phyloP scores from a whole-genome alignment of 495 filamentous ascomycete genomes.

The Parachaetomium inaequale region DNA sequence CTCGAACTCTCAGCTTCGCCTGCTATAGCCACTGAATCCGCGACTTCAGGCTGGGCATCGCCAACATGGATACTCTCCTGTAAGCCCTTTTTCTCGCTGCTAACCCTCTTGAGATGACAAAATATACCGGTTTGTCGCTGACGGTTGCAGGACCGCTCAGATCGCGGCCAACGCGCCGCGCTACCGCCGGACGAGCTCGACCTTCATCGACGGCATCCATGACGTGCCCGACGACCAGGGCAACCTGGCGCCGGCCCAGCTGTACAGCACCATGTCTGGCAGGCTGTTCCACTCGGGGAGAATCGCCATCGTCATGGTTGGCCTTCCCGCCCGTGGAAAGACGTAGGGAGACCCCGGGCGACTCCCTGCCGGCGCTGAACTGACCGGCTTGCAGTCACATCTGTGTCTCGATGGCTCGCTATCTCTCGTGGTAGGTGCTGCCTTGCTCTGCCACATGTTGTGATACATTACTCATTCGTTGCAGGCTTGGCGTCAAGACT shows the following conservation, averaged over 20 bases:
- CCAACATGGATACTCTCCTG: conserved; percentile 74
- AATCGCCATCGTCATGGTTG: conserved; percentile 96
- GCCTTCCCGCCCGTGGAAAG: conserved; percentile 92
- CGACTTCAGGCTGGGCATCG: not conserved
- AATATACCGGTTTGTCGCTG: conserved; percentile 10
- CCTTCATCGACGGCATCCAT: conserved; percentile 96
- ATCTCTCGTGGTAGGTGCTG: conserved; percentile 77
- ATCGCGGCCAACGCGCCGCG: conserved; percentile 81
- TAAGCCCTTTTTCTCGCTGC: conserved; percentile 43
- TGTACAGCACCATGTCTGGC: conserved; percentile 97
- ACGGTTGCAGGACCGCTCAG: conserved; percentile 65
- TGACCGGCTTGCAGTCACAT: conserved; percentile 61
- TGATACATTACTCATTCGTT: conserved; percentile 23
- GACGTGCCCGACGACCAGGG: conserved; percentile 74
- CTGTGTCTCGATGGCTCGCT: conserved; percentile 89
- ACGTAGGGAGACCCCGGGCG: conserved; percentile 53
- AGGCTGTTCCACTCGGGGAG: conserved; percentile 94
- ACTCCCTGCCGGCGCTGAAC: not conserved
- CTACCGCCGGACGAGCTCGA: conserved; percentile 81
- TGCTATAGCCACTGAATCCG: not conserved
- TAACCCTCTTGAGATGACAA: not conserved
- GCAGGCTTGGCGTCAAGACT: conserved; percentile 94
- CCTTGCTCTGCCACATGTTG: not conserved
- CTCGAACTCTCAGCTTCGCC: not conserved
- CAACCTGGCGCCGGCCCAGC: conserved; percentile 88